These are phyloP conservation scores for Pugionium cornutum DNA, from an alignment of 345 rosid genomes.

Conservation along the genomic window DNA sequence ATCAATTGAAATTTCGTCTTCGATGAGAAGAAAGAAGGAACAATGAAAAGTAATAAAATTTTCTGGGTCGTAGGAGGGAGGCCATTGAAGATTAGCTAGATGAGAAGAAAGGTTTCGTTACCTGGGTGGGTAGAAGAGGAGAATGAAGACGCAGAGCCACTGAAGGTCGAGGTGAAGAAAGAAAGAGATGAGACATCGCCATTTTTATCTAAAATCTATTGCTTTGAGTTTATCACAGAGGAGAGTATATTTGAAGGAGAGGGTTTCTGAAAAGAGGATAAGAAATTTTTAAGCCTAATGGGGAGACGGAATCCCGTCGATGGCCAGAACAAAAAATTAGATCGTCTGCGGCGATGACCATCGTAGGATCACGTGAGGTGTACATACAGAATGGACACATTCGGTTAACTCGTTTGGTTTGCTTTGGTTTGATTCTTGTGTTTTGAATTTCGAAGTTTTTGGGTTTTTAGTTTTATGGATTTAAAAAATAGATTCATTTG, in stretches of 20 bases:
- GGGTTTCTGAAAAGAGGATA: constrained; percentile 25
- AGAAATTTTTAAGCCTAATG: neutral
- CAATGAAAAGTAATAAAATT: neutral
- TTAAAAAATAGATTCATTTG: too few relatives aligned
- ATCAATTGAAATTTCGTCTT: neutral
- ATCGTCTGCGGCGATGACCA: constrained; percentile 7
- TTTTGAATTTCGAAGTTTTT: too few relatives aligned
- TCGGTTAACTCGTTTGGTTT: too few relatives aligned
- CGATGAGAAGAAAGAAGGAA: too few relatives aligned
- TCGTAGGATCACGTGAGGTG: constrained; percentile 15
- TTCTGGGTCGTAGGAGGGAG: constrained; percentile 3
- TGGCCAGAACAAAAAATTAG: too few relatives aligned
- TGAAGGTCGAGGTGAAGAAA: constrained; percentile 29
- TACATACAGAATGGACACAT: too few relatives aligned
- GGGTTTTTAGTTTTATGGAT: too few relatives aligned
- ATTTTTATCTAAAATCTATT: neutral
- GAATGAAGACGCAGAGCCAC: constrained; percentile 25
- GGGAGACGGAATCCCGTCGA: neutral
- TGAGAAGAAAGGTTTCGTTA: constrained; percentile 22
- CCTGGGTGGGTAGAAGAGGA: constrained; percentile 26
- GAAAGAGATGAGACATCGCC: constrained; percentile 35
- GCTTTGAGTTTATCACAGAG: neutral
- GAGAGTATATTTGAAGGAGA: constrained; percentile 9
- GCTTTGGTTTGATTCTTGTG: too few relatives aligned
- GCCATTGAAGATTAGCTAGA: constrained; percentile 15